Evolutionary conservation across 768 basidiomycete species (phyloP), one percentile per base, ranked within the genome.

Genomic region (Cystobasidium onofrii): DNA sequence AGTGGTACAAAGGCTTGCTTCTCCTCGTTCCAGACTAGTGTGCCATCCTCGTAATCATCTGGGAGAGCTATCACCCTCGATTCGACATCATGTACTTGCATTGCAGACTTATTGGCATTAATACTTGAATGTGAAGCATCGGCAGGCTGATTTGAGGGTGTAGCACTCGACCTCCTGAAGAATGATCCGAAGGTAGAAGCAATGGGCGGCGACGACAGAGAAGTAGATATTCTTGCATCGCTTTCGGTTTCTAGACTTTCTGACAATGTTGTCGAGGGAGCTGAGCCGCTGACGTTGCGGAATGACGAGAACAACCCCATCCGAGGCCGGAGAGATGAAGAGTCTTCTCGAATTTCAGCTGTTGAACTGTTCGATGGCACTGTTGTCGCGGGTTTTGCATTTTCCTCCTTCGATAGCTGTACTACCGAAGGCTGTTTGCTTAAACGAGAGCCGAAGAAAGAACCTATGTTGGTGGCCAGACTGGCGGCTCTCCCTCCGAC

Each of bases 391-490:
- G 12, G 44, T 7, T 12, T 67, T 18, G 23, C 65, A 31, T 9
- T 9, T 7, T 20, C 31, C 13, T 34, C 63, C 6, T 18, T 13
- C 12, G 63, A 43, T 7, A 67, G 65, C 27, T 29, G 57, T 25
- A 13, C 33, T 13, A 60, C 15, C 57, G 57, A 27, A 34, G 44
- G 43, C 69, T 36, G 65, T 25, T 71, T 71, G 15, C 25, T 17
- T n/a, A 71, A 29, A 34, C 44, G 69, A 15, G 74, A 72, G 18
- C 65, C 46, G 4, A 75, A 54, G 64, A 75, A 75, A 13, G 74
- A 75, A 1, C 74, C 69, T 23, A 75, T 27, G 44, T 34, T 60
- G 10, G 25, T 70, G 1, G 74, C 74, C 4, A 75, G 25, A 63
- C 25, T 74, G 20, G 74, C 60, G 12, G 74, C 74, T 31, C 70